A percentile compares a stretch with the other conserved stretches of the same genome.
Conservation (phyloP, 164 flowering plant genomes). For the Kingdonia uniflora region DNA sequence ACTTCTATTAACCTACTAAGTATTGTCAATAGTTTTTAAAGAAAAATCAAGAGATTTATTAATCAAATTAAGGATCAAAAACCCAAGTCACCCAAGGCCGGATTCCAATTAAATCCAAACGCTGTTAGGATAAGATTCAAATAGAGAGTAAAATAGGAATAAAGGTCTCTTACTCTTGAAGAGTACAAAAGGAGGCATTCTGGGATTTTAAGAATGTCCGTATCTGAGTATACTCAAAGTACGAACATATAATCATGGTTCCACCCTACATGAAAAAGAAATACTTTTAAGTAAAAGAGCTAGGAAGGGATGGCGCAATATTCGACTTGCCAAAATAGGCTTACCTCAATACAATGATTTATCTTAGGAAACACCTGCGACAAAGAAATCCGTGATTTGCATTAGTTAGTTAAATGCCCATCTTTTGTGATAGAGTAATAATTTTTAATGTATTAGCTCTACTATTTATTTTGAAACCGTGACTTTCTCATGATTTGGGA, state of each 20-base stretch:
- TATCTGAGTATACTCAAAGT: slow-evolving; percentile 73
- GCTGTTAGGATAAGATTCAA: too few relatives aligned
- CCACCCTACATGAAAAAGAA: slow-evolving; percentile 55
- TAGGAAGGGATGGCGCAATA: background rate
- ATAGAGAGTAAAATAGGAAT: background rate
- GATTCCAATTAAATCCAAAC: too few relatives aligned
- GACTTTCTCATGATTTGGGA: too few relatives aligned
- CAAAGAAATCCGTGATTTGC: slow-evolving; percentile 3
- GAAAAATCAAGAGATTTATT: background rate
- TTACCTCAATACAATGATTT: slow-evolving; percentile 75
- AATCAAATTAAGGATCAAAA: too few relatives aligned
- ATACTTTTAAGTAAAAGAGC: background rate
- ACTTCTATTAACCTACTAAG: background rate
- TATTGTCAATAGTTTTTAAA: background rate
- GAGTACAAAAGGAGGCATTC: slow-evolving; percentile 69
- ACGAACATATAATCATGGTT: slow-evolving; percentile 67
- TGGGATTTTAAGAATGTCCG: slow-evolving; percentile 76
- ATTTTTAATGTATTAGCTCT: too few relatives aligned
- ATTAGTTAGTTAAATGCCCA: too few relatives aligned
- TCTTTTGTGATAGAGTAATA: too few relatives aligned
- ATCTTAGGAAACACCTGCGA: slow-evolving; percentile 84
- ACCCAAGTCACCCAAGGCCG: too few relatives aligned
- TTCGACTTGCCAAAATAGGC: slow-evolving; percentile 1
- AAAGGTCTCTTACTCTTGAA: slow-evolving; percentile 63
- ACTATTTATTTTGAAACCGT: too few relatives aligned